phyloP scores from a whole-genome alignment of 2,329 filamentous ascomycete species.

The Nothophoma quercina region DNA sequence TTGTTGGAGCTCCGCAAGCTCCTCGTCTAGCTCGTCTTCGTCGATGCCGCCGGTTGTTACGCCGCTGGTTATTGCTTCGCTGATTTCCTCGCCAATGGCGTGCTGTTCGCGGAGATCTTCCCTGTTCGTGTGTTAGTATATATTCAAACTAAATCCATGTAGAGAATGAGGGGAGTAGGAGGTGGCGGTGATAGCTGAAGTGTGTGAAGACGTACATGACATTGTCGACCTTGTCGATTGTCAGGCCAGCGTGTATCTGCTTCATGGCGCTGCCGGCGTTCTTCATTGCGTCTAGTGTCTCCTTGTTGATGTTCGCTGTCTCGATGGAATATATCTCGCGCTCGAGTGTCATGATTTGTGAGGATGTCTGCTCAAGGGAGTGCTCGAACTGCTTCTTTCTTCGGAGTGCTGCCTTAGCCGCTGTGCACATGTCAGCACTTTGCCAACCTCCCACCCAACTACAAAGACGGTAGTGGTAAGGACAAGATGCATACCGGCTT shows the following conservation, averaged over 20 bases:
- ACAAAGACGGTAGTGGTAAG: no score
- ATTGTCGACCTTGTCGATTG: slow-evolving; percentile 91
- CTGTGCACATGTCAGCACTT: slow-evolving; percentile 59
- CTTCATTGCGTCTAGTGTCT: slow-evolving; percentile 94
- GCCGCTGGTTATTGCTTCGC: slow-evolving; percentile 78
- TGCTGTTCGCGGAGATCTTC: slow-evolving; percentile 92
- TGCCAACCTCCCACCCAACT: neutral
- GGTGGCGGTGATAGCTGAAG: neutral
- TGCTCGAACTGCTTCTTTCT: slow-evolving; percentile 96
- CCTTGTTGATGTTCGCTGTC: slow-evolving; percentile 97
- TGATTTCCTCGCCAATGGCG: slow-evolving; percentile 91
- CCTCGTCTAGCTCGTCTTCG: slow-evolving; percentile 84
- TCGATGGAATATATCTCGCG: slow-evolving; percentile 97
- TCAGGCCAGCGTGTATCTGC: slow-evolving; percentile 87
- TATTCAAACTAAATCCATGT: neutral
- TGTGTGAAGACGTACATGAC: slow-evolving; percentile 77
- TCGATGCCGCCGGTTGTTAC: slow-evolving; percentile 75
- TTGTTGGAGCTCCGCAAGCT: slow-evolving; percentile 87
- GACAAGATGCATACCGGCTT: slow-evolving; percentile 82
- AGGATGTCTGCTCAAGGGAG: slow-evolving; percentile 86
- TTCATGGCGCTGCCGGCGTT: slow-evolving; percentile 90
- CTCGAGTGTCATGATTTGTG: slow-evolving; percentile 91
- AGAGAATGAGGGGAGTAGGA: neutral
- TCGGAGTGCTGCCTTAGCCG: slow-evolving; percentile 86
- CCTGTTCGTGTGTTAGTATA: slow-evolving; percentile 59